Evolutionary conservation across 345 rosid genomes (phyloP).

Genomic region (Brassica incana): DNA sequence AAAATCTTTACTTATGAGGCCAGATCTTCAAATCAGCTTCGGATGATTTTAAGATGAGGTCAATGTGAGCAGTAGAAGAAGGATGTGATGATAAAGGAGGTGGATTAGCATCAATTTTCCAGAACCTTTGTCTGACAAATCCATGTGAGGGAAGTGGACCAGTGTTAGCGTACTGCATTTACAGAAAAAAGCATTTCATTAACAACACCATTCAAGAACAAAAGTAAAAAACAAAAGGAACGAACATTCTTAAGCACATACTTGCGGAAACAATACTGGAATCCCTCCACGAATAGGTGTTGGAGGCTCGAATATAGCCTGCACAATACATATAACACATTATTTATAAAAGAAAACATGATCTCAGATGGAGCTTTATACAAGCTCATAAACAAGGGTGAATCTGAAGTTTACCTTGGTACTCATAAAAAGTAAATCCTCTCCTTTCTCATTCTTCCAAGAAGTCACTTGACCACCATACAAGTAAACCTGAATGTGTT

Average conservation of each 20-base stretch:
- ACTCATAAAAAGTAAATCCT: constrained; percentile 82
- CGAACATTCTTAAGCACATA: constrained; percentile 38
- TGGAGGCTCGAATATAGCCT: constrained; percentile 70
- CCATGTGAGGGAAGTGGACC: constrained; percentile 82
- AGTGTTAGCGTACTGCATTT: constrained; percentile 63
- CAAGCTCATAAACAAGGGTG: neutral
- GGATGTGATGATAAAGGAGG: constrained; percentile 53
- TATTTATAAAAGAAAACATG: neutral
- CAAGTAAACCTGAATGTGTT: constrained; percentile 23
- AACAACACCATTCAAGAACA: neutral
- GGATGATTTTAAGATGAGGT: constrained; percentile 65
- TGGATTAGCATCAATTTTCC: constrained; percentile 74
- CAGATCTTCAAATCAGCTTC: constrained; percentile 72
- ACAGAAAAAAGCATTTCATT: constrained; percentile 4
- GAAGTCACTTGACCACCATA: constrained; percentile 62
- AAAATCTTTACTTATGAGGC: constrained; percentile 68
- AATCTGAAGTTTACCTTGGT: constrained; percentile 53
- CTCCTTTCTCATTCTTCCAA: constrained; percentile 79
- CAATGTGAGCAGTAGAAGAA: constrained; percentile 56
- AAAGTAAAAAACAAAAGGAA: too few species aligned
- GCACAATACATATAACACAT: constrained; percentile 29
- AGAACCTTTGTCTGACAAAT: constrained; percentile 73
- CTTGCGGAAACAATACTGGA: constrained; percentile 92
- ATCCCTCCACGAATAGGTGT: constrained; percentile 89
- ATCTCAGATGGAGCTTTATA: neutral